Evolutionary conservation across 805 yeast genomes (phyloP).

Genomic region (Ogataea trehalophila): DNA sequence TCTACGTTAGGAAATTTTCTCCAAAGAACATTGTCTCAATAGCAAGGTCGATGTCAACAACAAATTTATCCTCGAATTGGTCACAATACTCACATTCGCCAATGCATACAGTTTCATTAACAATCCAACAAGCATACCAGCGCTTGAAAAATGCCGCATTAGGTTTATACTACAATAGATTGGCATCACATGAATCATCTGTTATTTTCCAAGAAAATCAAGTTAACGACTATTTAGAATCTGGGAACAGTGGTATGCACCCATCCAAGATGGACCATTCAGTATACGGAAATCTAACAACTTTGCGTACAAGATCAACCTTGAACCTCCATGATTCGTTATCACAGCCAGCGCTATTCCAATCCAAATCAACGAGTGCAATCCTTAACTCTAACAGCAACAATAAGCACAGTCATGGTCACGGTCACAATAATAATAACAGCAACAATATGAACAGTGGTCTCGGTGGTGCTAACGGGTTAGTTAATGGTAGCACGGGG

Average conservation of each 20-base stretch:
- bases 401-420: not conserved
- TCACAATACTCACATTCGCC: too few relatives aligned
- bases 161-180: conserved; percentile 9
- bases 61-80: too few relatives aligned
- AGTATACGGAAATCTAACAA: conserved; percentile 1
- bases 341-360: too few relatives aligned
- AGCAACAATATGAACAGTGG: not conserved
- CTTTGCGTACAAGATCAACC: conserved; percentile 29
- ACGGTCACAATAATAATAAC: not conserved
- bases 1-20: conserved; percentile 7
- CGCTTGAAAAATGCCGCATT: conserved; percentile 5
- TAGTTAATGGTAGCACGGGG: too few relatives aligned
- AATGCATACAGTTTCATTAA: not conserved
- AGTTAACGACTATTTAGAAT: conserved; percentile 12
- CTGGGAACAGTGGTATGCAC: conserved; percentile 10
- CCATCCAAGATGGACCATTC: conserved; percentile 1
- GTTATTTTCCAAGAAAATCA: conserved; percentile 10
- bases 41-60: not conserved
- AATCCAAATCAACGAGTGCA: too few relatives aligned
- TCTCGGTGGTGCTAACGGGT: not conserved
- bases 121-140: conserved; percentile 1
- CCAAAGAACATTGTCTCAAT: not conserved
- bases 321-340: conserved; percentile 20
- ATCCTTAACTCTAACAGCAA: not conserved
- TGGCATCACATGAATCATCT: conserved; percentile 13